Conservation (phyloP, 2,329 filamentous ascomycete species). For the Aureobasidium sp. region DNA sequence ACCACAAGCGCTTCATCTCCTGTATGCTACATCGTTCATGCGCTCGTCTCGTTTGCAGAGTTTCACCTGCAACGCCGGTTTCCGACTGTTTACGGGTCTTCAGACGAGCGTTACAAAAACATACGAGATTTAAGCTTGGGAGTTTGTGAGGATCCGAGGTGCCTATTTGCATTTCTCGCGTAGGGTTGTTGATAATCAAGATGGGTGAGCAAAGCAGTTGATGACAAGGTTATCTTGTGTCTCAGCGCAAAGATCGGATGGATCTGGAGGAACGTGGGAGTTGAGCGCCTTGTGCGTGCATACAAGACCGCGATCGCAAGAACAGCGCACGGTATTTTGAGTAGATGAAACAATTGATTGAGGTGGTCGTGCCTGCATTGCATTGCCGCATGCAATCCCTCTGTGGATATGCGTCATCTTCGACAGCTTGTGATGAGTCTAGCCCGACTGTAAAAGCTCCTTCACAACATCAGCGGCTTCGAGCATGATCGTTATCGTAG, state of each 20-base stretch:
- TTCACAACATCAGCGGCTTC: no score
- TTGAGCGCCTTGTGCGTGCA: constrained; percentile 7
- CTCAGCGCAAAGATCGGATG: constrained; percentile 9
- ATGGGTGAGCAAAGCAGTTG: neutral
- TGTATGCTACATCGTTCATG: neutral
- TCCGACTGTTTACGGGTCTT: constrained; percentile 5
- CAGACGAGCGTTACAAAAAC: neutral
- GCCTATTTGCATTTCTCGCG: neutral
- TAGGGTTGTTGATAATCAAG: neutral
- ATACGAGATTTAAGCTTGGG: neutral
- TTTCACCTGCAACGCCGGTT: constrained; percentile 4
- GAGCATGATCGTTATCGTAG: no score
- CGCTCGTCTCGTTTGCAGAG: neutral
- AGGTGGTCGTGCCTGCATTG: constrained; percentile 6
- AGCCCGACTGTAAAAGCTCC: no score
- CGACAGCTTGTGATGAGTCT: no score
- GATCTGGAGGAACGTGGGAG: constrained; percentile 1
- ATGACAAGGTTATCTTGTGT: neutral
- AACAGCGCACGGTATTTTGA: constrained; percentile 9
- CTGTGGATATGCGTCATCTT: no score
- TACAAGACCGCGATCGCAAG: constrained; percentile 2
- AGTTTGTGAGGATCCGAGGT: neutral
- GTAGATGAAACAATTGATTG: constrained; percentile 7
- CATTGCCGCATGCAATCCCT: constrained; percentile 13
- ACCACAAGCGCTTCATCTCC: neutral